Conservation (phyloP, 345 rosid species). For the Rhodamnia argentea region DNA sequence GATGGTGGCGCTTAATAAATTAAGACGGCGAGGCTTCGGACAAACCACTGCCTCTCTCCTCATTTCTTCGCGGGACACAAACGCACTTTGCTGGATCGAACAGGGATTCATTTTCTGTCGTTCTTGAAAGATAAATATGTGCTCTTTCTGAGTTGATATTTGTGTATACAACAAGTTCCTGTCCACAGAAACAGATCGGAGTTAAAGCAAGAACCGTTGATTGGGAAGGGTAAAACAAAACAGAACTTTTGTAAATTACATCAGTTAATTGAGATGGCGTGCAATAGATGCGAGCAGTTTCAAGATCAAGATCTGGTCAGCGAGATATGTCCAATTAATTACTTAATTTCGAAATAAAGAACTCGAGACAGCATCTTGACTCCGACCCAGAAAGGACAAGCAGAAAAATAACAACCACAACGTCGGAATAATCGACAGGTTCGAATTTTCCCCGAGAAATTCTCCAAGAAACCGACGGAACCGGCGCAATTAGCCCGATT, state of each 20-base stretch:
- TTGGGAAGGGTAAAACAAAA: neutral
- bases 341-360: neutral
- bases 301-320: slow-evolving; percentile 17
- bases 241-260: neutral
- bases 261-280: neutral
- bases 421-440: neutral
- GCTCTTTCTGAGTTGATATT: neutral
- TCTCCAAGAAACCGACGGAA: neutral
- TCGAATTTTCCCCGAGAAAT: neutral
- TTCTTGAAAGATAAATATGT: neutral
- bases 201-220: neutral
- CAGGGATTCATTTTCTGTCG: slow-evolving; percentile 46
- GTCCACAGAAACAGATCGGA: neutral
- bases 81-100: slow-evolving; percentile 38
- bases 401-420: neutral
- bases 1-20: slow-evolving; percentile 15
- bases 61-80: slow-evolving; percentile 44
- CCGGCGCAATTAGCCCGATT: neutral
- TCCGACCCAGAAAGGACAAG: neutral
- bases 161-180: neutral
- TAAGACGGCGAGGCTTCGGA: slow-evolving; percentile 71
- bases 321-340: neutral
- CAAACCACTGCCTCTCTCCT: slow-evolving; percentile 47
- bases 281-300: neutral
- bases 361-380: neutral